These are phyloP conservation scores for Aspergillus sp. DNA, from an alignment of 2,329 filamentous ascomycete species.

Conservation along the genomic window DNA sequence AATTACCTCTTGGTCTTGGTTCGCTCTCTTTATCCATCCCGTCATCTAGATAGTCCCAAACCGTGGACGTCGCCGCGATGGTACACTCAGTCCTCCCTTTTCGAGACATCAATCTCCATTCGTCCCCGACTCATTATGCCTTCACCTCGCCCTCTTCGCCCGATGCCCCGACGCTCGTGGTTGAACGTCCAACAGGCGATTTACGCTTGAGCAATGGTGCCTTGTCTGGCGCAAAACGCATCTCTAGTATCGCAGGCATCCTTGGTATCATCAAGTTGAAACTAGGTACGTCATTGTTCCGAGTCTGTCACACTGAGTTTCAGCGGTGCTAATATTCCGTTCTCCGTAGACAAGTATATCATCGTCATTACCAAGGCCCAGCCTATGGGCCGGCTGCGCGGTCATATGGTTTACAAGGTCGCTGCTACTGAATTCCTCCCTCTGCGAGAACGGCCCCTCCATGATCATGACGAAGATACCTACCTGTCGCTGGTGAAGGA, in stretches of 20 bases:
- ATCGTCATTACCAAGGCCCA: slow-evolving; percentile 94
- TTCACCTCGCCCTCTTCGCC: slow-evolving; percentile 96
- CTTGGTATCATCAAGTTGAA: slow-evolving; percentile 91
- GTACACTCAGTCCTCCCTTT: slow-evolving; percentile 65
- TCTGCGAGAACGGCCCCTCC: slow-evolving; percentile 86
- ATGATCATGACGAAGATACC: slow-evolving; percentile 91
- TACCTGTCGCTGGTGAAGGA: slow-evolving; percentile 82
- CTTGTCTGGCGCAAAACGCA: slow-evolving; percentile 75
- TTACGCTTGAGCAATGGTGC: slow-evolving; percentile 81
- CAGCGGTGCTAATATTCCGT: slow-evolving; percentile 23
- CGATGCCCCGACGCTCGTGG: slow-evolving; percentile 80
- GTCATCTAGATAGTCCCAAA: slow-evolving; percentile 34
- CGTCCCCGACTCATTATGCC: slow-evolving; percentile 88
- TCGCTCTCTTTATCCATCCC: slow-evolving; percentile 10
- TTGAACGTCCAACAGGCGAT: slow-evolving; percentile 92
- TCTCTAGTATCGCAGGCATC: slow-evolving; percentile 94
- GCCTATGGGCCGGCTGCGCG: slow-evolving; percentile 87
- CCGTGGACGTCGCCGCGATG: slow-evolving; percentile 33
- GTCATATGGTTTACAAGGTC: slow-evolving; percentile 95
- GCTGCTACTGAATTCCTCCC: slow-evolving; percentile 90
- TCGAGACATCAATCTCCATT: slow-evolving; percentile 95
- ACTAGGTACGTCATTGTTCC: slow-evolving; percentile 67
- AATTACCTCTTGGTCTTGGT: not conserved
- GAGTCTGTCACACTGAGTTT: not conserved
- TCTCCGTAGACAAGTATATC: slow-evolving; percentile 79